phyloP scores from a whole-genome alignment of 129 eudicot species.

The Lactuca sativa region DNA sequence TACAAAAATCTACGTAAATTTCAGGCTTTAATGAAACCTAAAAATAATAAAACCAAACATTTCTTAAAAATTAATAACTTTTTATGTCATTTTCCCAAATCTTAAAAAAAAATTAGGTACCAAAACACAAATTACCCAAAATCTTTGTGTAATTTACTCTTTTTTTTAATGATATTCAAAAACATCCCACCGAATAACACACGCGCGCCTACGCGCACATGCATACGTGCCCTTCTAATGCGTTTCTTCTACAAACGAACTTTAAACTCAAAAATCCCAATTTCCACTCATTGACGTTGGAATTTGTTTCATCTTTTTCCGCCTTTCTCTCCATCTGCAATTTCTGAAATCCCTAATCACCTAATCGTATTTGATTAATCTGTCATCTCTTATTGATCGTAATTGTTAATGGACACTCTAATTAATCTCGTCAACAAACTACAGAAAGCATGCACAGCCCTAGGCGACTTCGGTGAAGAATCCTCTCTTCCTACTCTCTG shows the following conservation, averaged over 20 bases:
- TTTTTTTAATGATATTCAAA: no score
- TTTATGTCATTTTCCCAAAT: no score
- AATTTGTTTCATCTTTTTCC: slow-evolving; percentile 14
- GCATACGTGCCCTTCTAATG: slow-evolving; percentile 20
- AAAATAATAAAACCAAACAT: no score
- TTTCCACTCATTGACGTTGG: slow-evolving; percentile 21
- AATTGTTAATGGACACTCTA: slow-evolving; percentile 61
- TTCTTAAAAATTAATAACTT: no score
- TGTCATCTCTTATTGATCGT: neutral
- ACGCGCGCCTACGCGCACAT: slow-evolving; percentile 20
- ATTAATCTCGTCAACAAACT: slow-evolving; percentile 66
- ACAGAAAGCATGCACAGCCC: slow-evolving; percentile 91
- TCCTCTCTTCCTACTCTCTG: slow-evolving; percentile 58
- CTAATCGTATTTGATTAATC: slow-evolving; percentile 4
- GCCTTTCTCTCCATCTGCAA: neutral
- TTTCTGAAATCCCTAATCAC: slow-evolving; percentile 6
- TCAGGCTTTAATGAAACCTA: no score
- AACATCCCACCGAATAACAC: neutral
- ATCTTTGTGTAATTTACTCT: no score
- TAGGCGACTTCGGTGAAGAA: slow-evolving; percentile 85
- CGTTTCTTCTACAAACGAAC: slow-evolving; percentile 13
- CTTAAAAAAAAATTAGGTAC: no score
- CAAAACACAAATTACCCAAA: no score
- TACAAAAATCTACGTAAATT: no score
- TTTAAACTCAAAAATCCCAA: slow-evolving; percentile 4